A percentile compares a stretch with the other conserved stretches of the same genome.
Conservation (phyloP, 2,329 filamentous ascomycete species). For the Cladobotryum mycophilum region DNA sequence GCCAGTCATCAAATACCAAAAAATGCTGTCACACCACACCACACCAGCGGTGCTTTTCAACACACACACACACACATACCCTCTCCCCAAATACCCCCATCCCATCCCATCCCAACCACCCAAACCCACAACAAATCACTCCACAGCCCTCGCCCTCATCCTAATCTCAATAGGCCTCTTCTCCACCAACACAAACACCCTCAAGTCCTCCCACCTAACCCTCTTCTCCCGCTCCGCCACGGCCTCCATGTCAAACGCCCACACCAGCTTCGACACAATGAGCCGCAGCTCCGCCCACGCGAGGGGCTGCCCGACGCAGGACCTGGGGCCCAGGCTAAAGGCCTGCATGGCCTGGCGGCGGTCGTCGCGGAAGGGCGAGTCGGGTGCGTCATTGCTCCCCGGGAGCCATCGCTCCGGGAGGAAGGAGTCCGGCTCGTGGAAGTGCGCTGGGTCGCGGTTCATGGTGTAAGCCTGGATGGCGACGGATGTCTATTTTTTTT, state of each 20-base stretch:
- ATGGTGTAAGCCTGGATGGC: conserved; percentile 7
- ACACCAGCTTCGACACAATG: conserved; percentile 9
- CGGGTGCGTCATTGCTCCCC: not conserved
- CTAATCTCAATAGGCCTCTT: conserved; percentile 6
- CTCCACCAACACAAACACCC: conserved; percentile 5
- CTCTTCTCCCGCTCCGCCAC: not conserved
- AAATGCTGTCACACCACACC: too few relatives aligned
- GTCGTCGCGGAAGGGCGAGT: conserved; percentile 7
- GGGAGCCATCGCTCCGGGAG: conserved; percentile 8
- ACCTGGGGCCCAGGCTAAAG: conserved; percentile 5
- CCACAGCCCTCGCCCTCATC: not conserved
- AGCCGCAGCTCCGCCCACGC: conserved; percentile 12
- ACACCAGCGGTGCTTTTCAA: too few relatives aligned
- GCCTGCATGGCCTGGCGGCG: conserved; percentile 4
- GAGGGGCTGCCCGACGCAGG: conserved; percentile 7
- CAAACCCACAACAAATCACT: too few relatives aligned
- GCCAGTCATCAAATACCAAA: too few relatives aligned
- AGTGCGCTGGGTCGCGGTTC: conserved; percentile 2
- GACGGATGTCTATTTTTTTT: conserved; percentile 24
- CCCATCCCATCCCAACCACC: too few relatives aligned
- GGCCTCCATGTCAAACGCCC: conserved; percentile 11
- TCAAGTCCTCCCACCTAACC: conserved; percentile 6
- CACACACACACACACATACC: too few relatives aligned
- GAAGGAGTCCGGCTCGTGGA: conserved; percentile 5
- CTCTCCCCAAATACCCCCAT: too few relatives aligned